A percentile compares a stretch with the other conserved stretches of the same genome.
These are phyloP conservation scores for Tubosaeta sp. DNA, from an alignment of 768 basidiomycete genomes.

Conservation along the genomic window DNA sequence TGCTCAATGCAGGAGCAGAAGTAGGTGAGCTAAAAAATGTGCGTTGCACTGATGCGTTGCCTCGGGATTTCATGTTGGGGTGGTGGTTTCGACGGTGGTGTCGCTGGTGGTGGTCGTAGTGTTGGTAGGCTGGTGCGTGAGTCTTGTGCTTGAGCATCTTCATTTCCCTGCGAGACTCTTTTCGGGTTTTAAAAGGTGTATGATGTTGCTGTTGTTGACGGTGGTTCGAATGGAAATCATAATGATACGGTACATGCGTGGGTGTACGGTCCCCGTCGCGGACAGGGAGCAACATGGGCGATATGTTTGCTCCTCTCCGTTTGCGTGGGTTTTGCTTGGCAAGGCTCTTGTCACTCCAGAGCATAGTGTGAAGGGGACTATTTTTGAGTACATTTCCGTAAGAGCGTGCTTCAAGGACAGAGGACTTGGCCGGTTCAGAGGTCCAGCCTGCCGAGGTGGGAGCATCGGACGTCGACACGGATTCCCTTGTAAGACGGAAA, in stretches of 20 bases:
- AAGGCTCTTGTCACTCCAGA: slow-evolving; percentile 40
- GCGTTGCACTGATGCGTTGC: slow-evolving; percentile 52
- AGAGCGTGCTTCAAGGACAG: slow-evolving; percentile 19
- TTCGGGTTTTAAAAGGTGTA: slow-evolving; percentile 49
- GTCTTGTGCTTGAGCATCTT: slow-evolving; percentile 62
- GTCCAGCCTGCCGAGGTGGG: slow-evolving; percentile 29
- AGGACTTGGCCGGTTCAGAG: slow-evolving; percentile 22
- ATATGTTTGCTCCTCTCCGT: slow-evolving; percentile 37
- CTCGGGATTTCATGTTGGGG: slow-evolving; percentile 60
- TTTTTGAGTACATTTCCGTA: slow-evolving; percentile 46
- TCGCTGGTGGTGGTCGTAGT: slow-evolving; percentile 43
- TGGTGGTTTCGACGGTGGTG: slow-evolving; percentile 55
- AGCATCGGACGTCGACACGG: slow-evolving; percentile 24
- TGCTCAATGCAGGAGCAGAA: slow-evolving; percentile 26
- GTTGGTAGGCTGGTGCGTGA: slow-evolving; percentile 36
- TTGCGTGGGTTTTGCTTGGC: slow-evolving; percentile 21
- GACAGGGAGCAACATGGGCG: slow-evolving; percentile 50
- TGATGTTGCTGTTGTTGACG: slow-evolving; percentile 30
- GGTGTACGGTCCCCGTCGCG: slow-evolving; percentile 57
- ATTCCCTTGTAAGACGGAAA: slow-evolving; percentile 58
- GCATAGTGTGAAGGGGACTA: slow-evolving; percentile 52
- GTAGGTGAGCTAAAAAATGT: slow-evolving; percentile 35
- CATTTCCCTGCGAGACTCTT: slow-evolving; percentile 64
- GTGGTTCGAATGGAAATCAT: slow-evolving; percentile 35
- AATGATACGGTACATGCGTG: slow-evolving; percentile 33